phyloP scores from a whole-genome alignment of 345 rosid species.

The Bruguiera gymnorhiza region DNA sequence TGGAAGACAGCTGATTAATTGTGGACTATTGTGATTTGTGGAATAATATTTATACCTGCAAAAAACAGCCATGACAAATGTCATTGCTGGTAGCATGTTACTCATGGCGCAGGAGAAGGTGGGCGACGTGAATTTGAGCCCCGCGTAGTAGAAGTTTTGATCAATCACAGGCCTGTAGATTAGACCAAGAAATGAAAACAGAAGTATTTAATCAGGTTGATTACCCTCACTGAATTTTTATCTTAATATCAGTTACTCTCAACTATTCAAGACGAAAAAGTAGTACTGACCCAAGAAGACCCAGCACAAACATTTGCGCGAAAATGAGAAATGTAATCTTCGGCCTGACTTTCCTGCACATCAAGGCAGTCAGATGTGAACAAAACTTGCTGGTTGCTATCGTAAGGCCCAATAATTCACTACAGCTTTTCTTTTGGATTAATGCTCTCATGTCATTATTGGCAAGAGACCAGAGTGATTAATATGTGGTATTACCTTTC shows the following conservation, averaged over 20 bases:
- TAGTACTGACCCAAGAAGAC: slow-evolving; percentile 22
- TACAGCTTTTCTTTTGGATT: too few species aligned
- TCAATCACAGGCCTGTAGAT: slow-evolving; percentile 29
- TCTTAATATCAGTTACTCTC: background rate
- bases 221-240: background rate
- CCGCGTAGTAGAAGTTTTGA: slow-evolving; percentile 28
- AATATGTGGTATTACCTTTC: slow-evolving; percentile 15
- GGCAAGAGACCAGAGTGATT: too few species aligned
- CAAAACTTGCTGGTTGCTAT: background rate
- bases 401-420: too few species aligned
- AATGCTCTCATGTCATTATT: too few species aligned
- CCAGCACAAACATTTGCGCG: slow-evolving; percentile 19
- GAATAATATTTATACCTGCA: slow-evolving; percentile 14
- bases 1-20: background rate
- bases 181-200: background rate
- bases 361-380: background rate
- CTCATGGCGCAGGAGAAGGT: slow-evolving; percentile 28
- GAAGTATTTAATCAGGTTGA: background rate
- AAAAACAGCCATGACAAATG: slow-evolving; percentile 28
- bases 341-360: slow-evolving; percentile 21
- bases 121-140: slow-evolving; percentile 26
- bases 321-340: slow-evolving; percentile 24
- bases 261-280: background rate
- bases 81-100: slow-evolving; percentile 29
- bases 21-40: too few species aligned